phyloP scores from a whole-genome alignment of 1,284 basidiomycete species.

The Microbotryomycetes sp. region DNA sequence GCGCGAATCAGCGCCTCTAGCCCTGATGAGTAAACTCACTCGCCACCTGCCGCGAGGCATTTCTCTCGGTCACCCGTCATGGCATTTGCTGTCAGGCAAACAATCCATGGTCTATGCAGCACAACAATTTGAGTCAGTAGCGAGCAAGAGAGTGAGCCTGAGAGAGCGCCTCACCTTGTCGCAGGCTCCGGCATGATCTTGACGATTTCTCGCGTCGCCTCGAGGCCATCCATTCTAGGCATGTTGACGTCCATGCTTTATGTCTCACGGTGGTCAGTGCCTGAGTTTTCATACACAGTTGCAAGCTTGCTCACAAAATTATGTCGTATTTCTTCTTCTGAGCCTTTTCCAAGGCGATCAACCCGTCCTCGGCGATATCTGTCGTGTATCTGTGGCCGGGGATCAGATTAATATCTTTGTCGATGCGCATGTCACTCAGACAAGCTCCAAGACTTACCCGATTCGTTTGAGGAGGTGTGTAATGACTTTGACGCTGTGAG shows the following conservation, averaged over 20 bases:
- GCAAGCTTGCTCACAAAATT: slow-evolving; percentile 13
- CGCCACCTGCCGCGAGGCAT: slow-evolving; percentile 25
- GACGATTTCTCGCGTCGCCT: slow-evolving; percentile 17
- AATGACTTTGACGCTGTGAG: slow-evolving; percentile 27
- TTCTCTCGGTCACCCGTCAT: slow-evolving; percentile 24
- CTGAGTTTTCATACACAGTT: background rate
- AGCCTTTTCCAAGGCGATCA: slow-evolving; percentile 25
- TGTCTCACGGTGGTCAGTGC: background rate
- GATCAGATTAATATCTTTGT: no score
- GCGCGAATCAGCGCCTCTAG: background rate
- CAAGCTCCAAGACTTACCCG: background rate
- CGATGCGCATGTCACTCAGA: no score
- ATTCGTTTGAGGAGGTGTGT: slow-evolving; percentile 30
- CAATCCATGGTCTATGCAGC: slow-evolving; percentile 18
- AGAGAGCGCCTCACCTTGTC: slow-evolving; percentile 1
- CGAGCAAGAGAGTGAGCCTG: fast-evolving
- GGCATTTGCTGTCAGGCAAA: slow-evolving; percentile 29
- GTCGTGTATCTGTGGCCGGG: slow-evolving; percentile 8
- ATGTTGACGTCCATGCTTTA: slow-evolving; percentile 32
- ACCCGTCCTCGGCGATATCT: slow-evolving; percentile 25
- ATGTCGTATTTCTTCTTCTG: slow-evolving; percentile 30
- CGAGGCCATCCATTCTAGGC: slow-evolving; percentile 26
- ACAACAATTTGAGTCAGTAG: background rate
- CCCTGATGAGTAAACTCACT: slow-evolving; percentile 4
- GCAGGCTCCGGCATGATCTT: slow-evolving; percentile 16